These are phyloP conservation scores for Emmonsiellopsis sp. DNA, from an alignment of 2,329 filamentous ascomycete species.

Conservation along the genomic window DNA sequence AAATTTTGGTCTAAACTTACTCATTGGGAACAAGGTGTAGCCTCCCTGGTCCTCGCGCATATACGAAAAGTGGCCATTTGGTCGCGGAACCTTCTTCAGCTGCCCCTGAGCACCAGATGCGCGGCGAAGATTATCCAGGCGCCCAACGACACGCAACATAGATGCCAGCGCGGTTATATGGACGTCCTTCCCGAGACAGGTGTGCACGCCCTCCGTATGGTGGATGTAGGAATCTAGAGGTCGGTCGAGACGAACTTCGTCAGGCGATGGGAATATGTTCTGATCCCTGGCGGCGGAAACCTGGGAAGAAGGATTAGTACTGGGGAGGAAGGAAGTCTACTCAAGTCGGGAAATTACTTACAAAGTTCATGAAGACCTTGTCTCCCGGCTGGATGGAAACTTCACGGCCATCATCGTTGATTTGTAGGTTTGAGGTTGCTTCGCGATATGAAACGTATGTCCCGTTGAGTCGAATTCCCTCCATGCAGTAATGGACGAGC, in stretches of 20 bases:
- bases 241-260: conserved; percentile 36
- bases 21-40: conserved; percentile 36
- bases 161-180: conserved; percentile 32
- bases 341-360: conserved; percentile 19
- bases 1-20: conserved; percentile 24
- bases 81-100: conserved; percentile 42
- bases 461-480: conserved; percentile 26
- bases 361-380: conserved; percentile 47
- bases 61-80: conserved; percentile 36
- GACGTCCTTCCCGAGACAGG: conserved; percentile 36
- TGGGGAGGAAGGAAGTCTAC: conserved; percentile 39
- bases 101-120: conserved; percentile 38
- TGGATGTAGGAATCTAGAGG: conserved; percentile 31
- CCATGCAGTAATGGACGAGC: conserved; percentile 17
- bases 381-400: conserved; percentile 34
- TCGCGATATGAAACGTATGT: conserved; percentile 49
- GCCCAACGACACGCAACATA: conserved; percentile 35
- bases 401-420: conserved; percentile 30
- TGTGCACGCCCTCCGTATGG: conserved; percentile 40
- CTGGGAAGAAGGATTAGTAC: conserved; percentile 38
- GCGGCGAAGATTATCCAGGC: conserved; percentile 37
- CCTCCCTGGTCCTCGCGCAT: conserved; percentile 44
- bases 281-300: conserved; percentile 28
- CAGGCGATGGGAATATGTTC: conserved; percentile 26
- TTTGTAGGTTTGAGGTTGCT: conserved; percentile 28